phyloP scores from a whole-genome alignment of 495 filamentous ascomycete genomes.

The Tuber brumale region DNA sequence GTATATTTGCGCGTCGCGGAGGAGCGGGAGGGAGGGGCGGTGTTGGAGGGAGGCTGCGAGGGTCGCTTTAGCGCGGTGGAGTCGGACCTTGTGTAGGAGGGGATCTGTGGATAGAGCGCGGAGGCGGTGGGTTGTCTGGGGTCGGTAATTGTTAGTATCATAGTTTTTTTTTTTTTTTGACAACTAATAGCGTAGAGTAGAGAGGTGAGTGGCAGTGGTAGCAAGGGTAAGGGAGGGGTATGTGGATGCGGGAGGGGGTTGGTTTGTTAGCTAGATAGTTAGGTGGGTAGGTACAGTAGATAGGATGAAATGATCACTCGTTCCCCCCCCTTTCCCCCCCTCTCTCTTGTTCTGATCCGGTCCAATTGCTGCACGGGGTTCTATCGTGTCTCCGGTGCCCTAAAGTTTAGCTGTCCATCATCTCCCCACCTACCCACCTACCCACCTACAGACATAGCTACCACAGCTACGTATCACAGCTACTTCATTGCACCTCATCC shows the following conservation, averaged over 20 bases:
- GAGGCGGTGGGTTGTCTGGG: slow-evolving; percentile 53
- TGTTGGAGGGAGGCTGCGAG: slow-evolving; percentile 50
- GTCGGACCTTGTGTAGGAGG: slow-evolving; percentile 51
- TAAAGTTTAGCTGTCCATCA: background rate
- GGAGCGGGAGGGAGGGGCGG: slow-evolving; percentile 49
- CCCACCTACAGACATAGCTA: background rate
- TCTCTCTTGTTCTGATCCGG: background rate
- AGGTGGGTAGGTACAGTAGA: background rate
- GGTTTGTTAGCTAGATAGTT: background rate
- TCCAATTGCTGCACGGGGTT: background rate
- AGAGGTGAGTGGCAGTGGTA: slow-evolving; percentile 1
- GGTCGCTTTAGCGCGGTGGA: slow-evolving; percentile 47
- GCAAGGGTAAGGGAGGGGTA: slow-evolving; percentile 9
- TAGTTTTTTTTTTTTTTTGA: slow-evolving; percentile 9
- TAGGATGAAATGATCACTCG: slow-evolving; percentile 1
- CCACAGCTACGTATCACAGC: slow-evolving; percentile 2
- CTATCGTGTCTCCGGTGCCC: background rate
- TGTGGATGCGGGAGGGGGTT: background rate
- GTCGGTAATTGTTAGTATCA: slow-evolving; percentile 15
- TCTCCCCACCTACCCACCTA: background rate
- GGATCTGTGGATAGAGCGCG: slow-evolving; percentile 52
- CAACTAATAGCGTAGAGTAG: slow-evolving; percentile 5
- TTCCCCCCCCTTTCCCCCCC: background rate
- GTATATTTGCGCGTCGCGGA: slow-evolving; percentile 50
- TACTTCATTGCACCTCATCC: background rate